Evolutionary conservation across 1,139 yeast species (phyloP).

Genomic region (Yarrowia galli): DNA sequence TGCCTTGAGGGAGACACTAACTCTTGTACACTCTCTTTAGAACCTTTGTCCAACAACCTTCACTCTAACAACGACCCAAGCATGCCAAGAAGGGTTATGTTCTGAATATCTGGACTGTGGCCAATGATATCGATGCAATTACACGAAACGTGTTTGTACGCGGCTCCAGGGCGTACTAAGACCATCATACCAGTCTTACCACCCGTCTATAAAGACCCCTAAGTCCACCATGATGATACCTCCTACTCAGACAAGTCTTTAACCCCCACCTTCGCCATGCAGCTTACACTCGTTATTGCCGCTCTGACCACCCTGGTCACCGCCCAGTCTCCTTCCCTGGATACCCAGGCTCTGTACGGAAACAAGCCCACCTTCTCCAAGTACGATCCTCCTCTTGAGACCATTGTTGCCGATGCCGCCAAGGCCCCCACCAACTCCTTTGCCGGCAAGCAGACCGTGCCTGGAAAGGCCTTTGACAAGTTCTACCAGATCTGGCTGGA

Average conservation of each 20-base stretch:
- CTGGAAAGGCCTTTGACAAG: conserved; percentile 56
- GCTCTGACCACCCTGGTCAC: conserved; percentile 21
- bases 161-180: too few relatives aligned
- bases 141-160: not conserved
- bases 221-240: not conserved
- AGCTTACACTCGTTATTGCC: conserved; percentile 8
- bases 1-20: not conserved
- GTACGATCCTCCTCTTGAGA: conserved; percentile 25
- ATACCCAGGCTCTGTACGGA: conserved; percentile 16
- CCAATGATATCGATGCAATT: not conserved
- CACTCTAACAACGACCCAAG: not conserved
- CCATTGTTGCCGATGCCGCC: conserved; percentile 51
- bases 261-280: not conserved
- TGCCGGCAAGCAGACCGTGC: conserved; percentile 48
- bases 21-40: too few relatives aligned
- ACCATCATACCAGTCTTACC: too few relatives aligned
- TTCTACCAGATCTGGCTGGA: conserved; percentile 58
- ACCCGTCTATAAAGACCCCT: not conserved
- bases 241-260: not conserved
- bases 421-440: conserved; percentile 52
- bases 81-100: conserved; percentile 26
- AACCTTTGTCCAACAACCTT: too few relatives aligned
- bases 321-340: conserved; percentile 21
- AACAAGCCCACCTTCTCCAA: conserved; percentile 22
- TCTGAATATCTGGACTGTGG: not conserved